Evolutionary conservation across 148 eudicot genomes (phyloP), one percentile per base, ranked within the genome.

Genomic region (Beta vulgaris): DNA sequence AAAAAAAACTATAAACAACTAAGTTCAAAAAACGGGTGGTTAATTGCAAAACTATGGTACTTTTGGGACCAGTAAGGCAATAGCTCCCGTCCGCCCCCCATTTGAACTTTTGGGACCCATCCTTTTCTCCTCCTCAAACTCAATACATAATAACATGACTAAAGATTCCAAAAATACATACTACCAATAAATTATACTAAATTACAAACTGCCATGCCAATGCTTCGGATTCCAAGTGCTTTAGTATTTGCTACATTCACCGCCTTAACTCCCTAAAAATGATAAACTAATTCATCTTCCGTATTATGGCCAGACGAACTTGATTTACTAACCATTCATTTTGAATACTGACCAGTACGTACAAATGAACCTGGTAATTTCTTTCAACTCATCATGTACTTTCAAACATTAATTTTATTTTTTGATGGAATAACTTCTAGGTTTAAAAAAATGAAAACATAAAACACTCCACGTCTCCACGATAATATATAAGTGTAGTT

Each of bases 41-140:
- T 72, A 43, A 61, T 61, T 59, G 60, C 79, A 53, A 78, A 78
- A 29, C 65, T 29, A 61, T 69, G 76, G 43, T 34, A 64, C 44
- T 54, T n/a, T 67, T 65, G 72, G 81, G 81, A 78, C 81, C 2
- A 51, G 25, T 4, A 9, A 51, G 23, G 57, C 57, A 78, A 78
- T 40, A 78, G 42, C 31, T 49, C 64, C 39, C 36, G 9, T 67
- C 29, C 42, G 21, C 42, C 64, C 68, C 69, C 64, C 66, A 77
- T 71, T 77, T 77, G 81, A 63, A 39, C 35, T 46, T 51, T 64
- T 64, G 72, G 81, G 81, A 76, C 76, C 76, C 76, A 10, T 40
- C 34, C 1, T 57, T 18, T 59, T 51, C 39, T 16, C 11, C 15
- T n/a, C n/a, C n/a, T n/a, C n/a, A n/a, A n/a, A n/a, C 64, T 48